A percentile compares a stretch with the other conserved stretches of the same genome.
These are phyloP conservation scores for Cardamine chenopodiifolia DNA, from an alignment of 345 rosid species.

Conservation along the genomic window DNA sequence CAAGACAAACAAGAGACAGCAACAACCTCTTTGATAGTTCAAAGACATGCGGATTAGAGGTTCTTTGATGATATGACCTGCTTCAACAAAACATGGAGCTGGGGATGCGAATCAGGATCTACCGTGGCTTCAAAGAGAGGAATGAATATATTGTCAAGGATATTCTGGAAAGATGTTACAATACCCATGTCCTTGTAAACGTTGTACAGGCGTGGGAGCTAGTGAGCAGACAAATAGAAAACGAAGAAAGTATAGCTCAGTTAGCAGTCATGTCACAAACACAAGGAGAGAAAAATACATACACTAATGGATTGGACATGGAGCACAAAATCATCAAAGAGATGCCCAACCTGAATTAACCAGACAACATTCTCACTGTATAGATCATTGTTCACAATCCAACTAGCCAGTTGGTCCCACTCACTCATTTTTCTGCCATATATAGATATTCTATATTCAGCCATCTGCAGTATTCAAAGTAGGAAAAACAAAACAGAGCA, in stretches of 20 bases:
- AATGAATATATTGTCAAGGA: constrained; percentile 94
- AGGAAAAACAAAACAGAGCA: constrained; percentile 7
- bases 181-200: constrained; percentile 99
- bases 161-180: constrained; percentile 98
- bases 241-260: constrained; percentile 2
- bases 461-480: constrained; percentile 70
- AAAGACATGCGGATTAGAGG: constrained; percentile 1
- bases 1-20: constrained; percentile 2
- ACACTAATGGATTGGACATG: not conserved
- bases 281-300: not conserved
- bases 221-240: constrained; percentile 34
- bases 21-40: not conserved
- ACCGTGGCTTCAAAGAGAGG: constrained; percentile 97
- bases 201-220: constrained; percentile 97
- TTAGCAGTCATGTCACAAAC: constrained; percentile 22
- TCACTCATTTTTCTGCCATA: constrained; percentile 99
- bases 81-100: constrained; percentile 92
- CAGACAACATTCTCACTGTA: constrained; percentile 98
- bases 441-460: constrained; percentile 96
- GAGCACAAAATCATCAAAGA: constrained; percentile 19
- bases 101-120: constrained; percentile 99
- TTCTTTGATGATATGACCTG: constrained; percentile 56
- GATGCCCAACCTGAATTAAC: constrained; percentile 88
- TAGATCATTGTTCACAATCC: constrained; percentile 98
- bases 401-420: constrained; percentile 99